phyloP scores from a whole-genome alignment of 768 basidiomycete genomes.

The Russula griseocarnosa region DNA sequence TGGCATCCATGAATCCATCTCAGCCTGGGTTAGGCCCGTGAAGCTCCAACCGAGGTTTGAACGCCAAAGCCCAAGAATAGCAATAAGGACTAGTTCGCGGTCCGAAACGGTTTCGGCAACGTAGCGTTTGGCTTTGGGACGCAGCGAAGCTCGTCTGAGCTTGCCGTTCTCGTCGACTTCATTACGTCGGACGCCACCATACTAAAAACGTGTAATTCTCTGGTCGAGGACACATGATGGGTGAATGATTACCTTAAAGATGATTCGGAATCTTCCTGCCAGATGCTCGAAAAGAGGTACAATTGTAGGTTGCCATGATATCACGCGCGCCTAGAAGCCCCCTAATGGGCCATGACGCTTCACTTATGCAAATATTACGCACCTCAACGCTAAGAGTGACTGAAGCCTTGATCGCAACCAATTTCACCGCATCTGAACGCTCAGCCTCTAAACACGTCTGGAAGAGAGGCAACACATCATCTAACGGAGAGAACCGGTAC shows the following conservation, averaged over 20 bases:
- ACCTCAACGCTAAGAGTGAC: constrained; percentile 68
- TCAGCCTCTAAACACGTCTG: constrained; percentile 66
- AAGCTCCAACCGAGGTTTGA: constrained; percentile 52
- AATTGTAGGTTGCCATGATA: constrained; percentile 56
- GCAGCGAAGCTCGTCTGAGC: constrained; percentile 47
- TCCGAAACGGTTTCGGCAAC: constrained; percentile 59
- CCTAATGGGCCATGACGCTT: not conserved
- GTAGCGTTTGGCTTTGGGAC: constrained; percentile 60
- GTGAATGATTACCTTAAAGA: constrained; percentile 49
- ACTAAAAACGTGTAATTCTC: constrained; percentile 35
- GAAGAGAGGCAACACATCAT: constrained; percentile 61
- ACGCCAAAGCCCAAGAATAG: constrained; percentile 68
- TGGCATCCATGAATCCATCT: constrained; percentile 47
- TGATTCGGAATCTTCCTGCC: constrained; percentile 47
- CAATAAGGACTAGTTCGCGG: constrained; percentile 64
- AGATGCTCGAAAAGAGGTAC: constrained; percentile 46
- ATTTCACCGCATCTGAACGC: constrained; percentile 76
- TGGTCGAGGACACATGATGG: not conserved
- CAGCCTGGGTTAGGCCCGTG: constrained; percentile 40
- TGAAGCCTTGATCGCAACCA: constrained; percentile 69
- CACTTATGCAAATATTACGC: constrained; percentile 24
- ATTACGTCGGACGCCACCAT: constrained; percentile 48
- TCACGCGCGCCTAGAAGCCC: constrained; percentile 43
- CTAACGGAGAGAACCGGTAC: constrained; percentile 63
- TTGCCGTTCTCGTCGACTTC: constrained; percentile 60